Evolutionary conservation across 2,329 filamentous ascomycete genomes (phyloP).

Genomic region (Harringtonia lauricola): DNA sequence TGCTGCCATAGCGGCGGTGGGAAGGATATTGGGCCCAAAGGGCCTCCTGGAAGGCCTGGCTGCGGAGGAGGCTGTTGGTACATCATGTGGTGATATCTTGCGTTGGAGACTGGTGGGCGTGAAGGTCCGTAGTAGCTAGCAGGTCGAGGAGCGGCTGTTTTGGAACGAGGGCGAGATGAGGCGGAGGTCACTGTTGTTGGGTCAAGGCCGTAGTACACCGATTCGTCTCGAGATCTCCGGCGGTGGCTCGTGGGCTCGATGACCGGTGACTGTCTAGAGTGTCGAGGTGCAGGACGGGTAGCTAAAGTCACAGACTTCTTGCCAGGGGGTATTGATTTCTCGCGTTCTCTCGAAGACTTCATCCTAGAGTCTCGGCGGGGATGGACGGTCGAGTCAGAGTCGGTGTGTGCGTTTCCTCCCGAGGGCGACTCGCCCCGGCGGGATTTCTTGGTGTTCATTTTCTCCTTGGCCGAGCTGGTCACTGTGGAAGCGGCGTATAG

Average conservation of each 20-base stretch:
- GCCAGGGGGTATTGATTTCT: constrained; percentile 14
- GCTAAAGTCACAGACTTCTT: constrained; percentile 16
- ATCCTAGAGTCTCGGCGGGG: constrained; percentile 20
- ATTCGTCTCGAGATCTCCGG: constrained; percentile 24
- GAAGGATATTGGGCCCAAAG: no score
- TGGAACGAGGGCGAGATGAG: constrained; percentile 27
- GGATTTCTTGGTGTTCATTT: constrained; percentile 37
- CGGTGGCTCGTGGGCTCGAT: constrained; percentile 13
- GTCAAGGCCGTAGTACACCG: constrained; percentile 27
- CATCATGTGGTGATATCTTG: constrained; percentile 19
- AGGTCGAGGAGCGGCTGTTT: constrained; percentile 21
- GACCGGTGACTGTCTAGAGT: constrained; percentile 22
- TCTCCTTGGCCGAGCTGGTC: constrained; percentile 34
- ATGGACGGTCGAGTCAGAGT: constrained; percentile 33
- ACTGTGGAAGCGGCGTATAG: constrained; percentile 36
- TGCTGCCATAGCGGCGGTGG: background rate
- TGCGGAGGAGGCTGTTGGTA: constrained; percentile 15
- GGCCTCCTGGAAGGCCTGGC: background rate
- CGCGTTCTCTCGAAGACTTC: constrained; percentile 18
- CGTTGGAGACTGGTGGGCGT: constrained; percentile 25
- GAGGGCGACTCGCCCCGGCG: constrained; percentile 27
- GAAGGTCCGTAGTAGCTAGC: constrained; percentile 24
- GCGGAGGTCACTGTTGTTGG: constrained; percentile 18
- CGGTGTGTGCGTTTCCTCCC: constrained; percentile 22
- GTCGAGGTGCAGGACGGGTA: constrained; percentile 22